These are phyloP conservation scores for Terfezia claveryi DNA, from an alignment of 495 filamentous ascomycete genomes.

Conservation along the genomic window DNA sequence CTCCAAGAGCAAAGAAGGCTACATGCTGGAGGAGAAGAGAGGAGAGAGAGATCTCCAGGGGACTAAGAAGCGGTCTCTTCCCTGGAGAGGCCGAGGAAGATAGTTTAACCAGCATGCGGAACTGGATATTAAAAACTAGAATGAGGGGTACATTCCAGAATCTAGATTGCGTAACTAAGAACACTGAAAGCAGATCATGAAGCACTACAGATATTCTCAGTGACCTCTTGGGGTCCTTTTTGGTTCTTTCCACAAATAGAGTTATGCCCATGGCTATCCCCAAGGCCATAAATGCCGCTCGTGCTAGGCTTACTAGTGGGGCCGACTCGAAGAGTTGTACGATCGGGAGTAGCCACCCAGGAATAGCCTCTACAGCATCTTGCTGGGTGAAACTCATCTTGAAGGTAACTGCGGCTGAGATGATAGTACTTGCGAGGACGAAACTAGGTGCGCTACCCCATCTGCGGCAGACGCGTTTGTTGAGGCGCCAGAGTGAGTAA, in stretches of 20 bases:
- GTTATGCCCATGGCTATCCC: constrained; percentile 22
- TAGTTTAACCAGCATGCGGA: constrained; percentile 2
- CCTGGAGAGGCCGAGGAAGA: constrained; percentile 27
- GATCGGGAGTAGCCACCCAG: constrained; percentile 15
- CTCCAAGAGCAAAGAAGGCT: constrained; percentile 78
- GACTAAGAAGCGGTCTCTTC: background rate
- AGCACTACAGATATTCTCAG: constrained; percentile 16
- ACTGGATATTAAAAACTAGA: constrained; percentile 41
- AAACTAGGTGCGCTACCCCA: constrained; percentile 12
- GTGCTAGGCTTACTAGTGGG: constrained; percentile 4
- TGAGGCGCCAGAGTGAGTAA: constrained; percentile 23
- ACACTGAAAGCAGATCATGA: constrained; percentile 49
- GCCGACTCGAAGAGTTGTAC: constrained; percentile 30
- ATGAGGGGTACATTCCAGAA: constrained; percentile 67
- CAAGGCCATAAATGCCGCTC: constrained; percentile 31
- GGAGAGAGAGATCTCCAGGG: constrained; percentile 36
- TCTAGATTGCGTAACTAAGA: constrained; percentile 70
- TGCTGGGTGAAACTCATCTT: constrained; percentile 26
- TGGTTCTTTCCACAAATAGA: constrained; percentile 8
- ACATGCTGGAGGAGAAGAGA: constrained; percentile 46
- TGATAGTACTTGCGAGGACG: constrained; percentile 16
- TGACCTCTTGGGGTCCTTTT: background rate
- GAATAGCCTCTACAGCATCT: constrained; percentile 68
- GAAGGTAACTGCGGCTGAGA: constrained; percentile 27
- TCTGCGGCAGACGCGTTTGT: constrained; percentile 11